These are phyloP conservation scores for Magnusiomyces tetraspermus DNA, from an alignment of 1,139 yeast genomes.

Conservation along the genomic window DNA sequence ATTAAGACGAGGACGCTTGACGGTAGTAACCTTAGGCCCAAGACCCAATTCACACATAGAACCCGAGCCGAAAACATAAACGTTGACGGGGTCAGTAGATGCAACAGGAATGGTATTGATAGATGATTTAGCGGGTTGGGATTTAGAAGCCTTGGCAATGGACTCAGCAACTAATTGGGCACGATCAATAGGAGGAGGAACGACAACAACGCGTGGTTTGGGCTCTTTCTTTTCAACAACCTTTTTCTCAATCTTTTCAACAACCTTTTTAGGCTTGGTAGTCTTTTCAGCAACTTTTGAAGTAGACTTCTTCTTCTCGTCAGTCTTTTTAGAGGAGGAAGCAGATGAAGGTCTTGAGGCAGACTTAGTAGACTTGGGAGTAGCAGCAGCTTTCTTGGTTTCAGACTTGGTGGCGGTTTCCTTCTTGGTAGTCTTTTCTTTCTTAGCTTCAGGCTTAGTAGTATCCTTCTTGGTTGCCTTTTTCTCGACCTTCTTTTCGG, in stretches of 20 bases:
- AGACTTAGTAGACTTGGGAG: slow-evolving; percentile 48
- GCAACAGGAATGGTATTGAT: slow-evolving; percentile 27
- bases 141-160: neutral
- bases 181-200: neutral
- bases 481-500: slow-evolving; percentile 6
- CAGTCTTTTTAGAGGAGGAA: neutral
- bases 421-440: slow-evolving; percentile 8
- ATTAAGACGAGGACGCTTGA: slow-evolving; percentile 87
- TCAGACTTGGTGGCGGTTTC: slow-evolving; percentile 8
- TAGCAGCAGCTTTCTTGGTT: slow-evolving; percentile 4
- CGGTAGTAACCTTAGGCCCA: slow-evolving; percentile 89
- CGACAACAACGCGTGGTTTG: slow-evolving; percentile 1
- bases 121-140: slow-evolving; percentile 3
- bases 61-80: slow-evolving; percentile 94
- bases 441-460: slow-evolving; percentile 3
- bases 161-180: neutral
- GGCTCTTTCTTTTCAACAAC: neutral
- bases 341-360: neutral
- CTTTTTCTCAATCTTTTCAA: neutral
- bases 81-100: slow-evolving; percentile 48
- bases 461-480: neutral
- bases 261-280: neutral
- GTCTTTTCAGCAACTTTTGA: neutral
- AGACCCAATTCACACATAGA: slow-evolving; percentile 94
- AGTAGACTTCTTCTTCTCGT: slow-evolving; percentile 1